Evolutionary conservation across 2,329 filamentous ascomycete species (phyloP).

Genomic region (Colletotrichum aenigma): DNA sequence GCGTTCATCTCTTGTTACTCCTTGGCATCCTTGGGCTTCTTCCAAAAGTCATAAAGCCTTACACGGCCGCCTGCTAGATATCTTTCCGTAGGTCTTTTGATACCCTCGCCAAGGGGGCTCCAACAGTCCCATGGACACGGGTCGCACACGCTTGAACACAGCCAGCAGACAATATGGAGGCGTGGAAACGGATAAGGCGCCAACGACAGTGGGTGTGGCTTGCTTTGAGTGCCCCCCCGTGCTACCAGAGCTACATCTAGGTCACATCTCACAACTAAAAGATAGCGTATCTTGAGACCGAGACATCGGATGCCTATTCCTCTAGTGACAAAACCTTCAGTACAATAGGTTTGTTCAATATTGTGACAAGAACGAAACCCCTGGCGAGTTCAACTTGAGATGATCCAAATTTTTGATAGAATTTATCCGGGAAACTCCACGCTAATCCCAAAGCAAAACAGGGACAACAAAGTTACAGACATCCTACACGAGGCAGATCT

Average conservation of each 20-base stretch:
- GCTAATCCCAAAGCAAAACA: neutral
- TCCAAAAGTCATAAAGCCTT: neutral
- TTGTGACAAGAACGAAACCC: neutral
- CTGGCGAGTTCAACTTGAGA: neutral
- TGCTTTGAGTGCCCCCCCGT: neutral
- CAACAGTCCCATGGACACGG: neutral
- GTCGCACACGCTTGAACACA: neutral
- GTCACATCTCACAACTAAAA: accelerated
- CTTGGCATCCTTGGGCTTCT: neutral
- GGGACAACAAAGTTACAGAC: neutral
- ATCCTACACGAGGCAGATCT: neutral
- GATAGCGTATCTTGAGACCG: neutral
- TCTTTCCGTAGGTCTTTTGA: neutral
- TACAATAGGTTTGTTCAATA: accelerated
- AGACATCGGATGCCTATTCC: neutral
- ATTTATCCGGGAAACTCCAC: neutral
- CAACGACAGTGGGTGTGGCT: neutral
- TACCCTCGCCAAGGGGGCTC: neutral
- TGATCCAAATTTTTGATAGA: neutral
- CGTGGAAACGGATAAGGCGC: neutral
- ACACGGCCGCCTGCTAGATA: neutral
- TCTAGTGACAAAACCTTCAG: neutral
- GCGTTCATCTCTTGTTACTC: neutral
- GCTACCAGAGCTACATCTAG: neutral
- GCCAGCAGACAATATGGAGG: accelerated